A percentile compares a stretch with the other conserved stretches of the same genome.
Evolutionary conservation across 2,329 filamentous ascomycete genomes (phyloP).

Genomic region (Orbilia quercus): DNA sequence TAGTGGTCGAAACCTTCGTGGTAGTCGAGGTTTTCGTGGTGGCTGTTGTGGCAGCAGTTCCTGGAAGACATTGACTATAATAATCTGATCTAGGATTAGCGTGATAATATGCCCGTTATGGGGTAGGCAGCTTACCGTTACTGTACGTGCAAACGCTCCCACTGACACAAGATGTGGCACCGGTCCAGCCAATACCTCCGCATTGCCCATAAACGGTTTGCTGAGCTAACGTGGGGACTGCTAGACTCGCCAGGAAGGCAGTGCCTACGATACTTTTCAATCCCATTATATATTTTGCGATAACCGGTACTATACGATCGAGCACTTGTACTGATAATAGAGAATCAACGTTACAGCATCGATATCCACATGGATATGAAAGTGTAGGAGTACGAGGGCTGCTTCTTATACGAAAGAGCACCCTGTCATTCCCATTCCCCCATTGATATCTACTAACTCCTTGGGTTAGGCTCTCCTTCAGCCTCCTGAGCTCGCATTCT

Average conservation of each 20-base stretch:
- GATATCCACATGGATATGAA: too few species aligned
- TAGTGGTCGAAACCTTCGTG: background rate
- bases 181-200: conserved; percentile 33
- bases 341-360: too few species aligned
- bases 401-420: too few species aligned
- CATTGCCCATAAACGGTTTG: conserved; percentile 27
- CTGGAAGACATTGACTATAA: conserved; percentile 46
- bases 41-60: conserved; percentile 26
- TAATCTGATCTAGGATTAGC: conserved; percentile 41
- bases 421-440: too few species aligned
- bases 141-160: conserved; percentile 1
- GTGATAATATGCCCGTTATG: too few species aligned
- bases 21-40: conserved; percentile 5
- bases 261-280: background rate
- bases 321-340: too few species aligned
- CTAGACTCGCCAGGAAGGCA: background rate
- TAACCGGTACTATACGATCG: too few species aligned
- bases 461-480: too few species aligned
- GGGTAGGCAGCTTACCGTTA: conserved; percentile 20
- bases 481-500: too few species aligned
- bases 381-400: too few species aligned
- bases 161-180: conserved; percentile 21
- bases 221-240: background rate
- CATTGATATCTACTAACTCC: too few species aligned
- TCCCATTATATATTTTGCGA: background rate